Conservation (phyloP, 768 basidiomycete genomes). For the Xerocomellus dryophilus region DNA sequence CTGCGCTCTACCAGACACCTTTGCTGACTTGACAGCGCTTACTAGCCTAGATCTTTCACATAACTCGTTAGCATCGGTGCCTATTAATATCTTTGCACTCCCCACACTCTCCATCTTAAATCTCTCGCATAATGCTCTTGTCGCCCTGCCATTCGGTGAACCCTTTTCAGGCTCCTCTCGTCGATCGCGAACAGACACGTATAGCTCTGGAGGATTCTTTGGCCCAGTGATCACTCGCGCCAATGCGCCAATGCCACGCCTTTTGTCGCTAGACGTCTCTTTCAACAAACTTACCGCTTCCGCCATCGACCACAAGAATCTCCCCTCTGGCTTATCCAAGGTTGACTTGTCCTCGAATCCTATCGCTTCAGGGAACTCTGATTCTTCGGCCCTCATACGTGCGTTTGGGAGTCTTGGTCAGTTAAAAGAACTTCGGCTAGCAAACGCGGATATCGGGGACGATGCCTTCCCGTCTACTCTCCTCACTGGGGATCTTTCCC, state of each 20-base stretch:
- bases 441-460: slow-evolving; percentile 57
- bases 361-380: slow-evolving; percentile 41
- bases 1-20: slow-evolving; percentile 54
- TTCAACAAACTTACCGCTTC: slow-evolving; percentile 60
- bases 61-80: slow-evolving; percentile 63
- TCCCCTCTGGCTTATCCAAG: slow-evolving; percentile 57
- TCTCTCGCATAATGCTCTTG: slow-evolving; percentile 66
- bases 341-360: slow-evolving; percentile 69
- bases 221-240: slow-evolving; percentile 60
- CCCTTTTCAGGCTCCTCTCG: slow-evolving; percentile 43
- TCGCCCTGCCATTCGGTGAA: slow-evolving; percentile 56
- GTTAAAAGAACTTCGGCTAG: slow-evolving; percentile 56
- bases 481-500: slow-evolving; percentile 13
- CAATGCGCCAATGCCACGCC: slow-evolving; percentile 59
- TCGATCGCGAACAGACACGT: slow-evolving; percentile 25
- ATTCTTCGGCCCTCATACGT: slow-evolving; percentile 37
- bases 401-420: slow-evolving; percentile 46
- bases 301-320: slow-evolving; percentile 46
- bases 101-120: slow-evolving; percentile 66
- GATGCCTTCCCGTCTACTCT: slow-evolving; percentile 48
- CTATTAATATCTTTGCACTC: slow-evolving; percentile 62
- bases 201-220: slow-evolving; percentile 57
- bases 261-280: slow-evolving; percentile 61
- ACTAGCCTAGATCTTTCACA: slow-evolving; percentile 71
- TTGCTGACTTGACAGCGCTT: slow-evolving; percentile 66